Evolutionary conservation across 129 eudicot species (phyloP).

Genomic region (Pittosporum tobira): DNA sequence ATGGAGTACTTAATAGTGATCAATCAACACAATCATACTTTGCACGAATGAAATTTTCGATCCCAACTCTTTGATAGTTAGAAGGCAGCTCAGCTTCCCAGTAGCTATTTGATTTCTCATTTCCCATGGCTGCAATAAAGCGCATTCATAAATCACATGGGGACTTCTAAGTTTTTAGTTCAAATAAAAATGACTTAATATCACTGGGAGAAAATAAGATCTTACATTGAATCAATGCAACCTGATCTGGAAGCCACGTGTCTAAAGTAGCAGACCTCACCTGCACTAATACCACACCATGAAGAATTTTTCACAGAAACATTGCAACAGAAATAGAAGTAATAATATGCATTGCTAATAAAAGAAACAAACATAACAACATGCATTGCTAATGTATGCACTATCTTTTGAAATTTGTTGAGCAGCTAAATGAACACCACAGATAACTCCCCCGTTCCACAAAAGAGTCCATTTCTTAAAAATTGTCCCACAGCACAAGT

Average conservation of each 20-base stretch:
- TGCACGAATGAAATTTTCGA: slow-evolving; percentile 57
- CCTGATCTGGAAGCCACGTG: slow-evolving; percentile 77
- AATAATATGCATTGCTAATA: not conserved
- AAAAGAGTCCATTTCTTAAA: not conserved
- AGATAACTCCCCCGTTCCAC: not conserved
- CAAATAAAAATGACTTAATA: not conserved
- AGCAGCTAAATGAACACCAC: too few relatives aligned
- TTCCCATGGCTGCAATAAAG: slow-evolving; percentile 55
- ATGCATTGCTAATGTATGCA: too few relatives aligned
- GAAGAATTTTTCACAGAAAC: not conserved
- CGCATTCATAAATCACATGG: slow-evolving; percentile 2
- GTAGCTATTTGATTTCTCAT: slow-evolving; percentile 47
- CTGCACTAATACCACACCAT: slow-evolving; percentile 31
- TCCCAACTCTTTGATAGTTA: slow-evolving; percentile 48
- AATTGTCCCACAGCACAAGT: too few relatives aligned
- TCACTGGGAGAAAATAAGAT: not conserved
- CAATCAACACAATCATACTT: slow-evolving; percentile 27
- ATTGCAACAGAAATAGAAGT: not conserved
- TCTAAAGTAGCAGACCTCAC: slow-evolving; percentile 70
- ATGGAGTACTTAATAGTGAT: not conserved
- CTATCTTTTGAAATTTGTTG: too few relatives aligned
- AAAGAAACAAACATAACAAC: too few relatives aligned
- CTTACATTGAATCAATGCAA: slow-evolving; percentile 55
- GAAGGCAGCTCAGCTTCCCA: slow-evolving; percentile 76
- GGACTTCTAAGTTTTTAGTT: not conserved